Percentiles rank a stretch among this genome's conserved stretches.
phyloP scores from a whole-genome alignment of 1,139 yeast species.

The Geotrichum aggregatum region DNA sequence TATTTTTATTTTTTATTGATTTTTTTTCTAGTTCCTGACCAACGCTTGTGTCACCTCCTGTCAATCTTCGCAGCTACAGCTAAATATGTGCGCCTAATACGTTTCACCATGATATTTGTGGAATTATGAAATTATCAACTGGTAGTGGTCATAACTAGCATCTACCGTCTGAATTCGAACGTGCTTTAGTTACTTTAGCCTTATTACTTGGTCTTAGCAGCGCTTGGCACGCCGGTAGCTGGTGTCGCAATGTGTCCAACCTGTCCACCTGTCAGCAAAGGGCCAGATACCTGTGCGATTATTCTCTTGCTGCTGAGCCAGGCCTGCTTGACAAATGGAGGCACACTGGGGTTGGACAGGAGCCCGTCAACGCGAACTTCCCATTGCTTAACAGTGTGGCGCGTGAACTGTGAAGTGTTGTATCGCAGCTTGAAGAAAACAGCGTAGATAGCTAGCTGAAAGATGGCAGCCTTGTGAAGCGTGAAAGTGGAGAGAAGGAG shows the following conservation, averaged over 20 bases:
- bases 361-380: slow-evolving; percentile 70
- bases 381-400: slow-evolving; percentile 62
- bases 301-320: slow-evolving; percentile 59
- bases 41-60: not conserved
- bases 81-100: too few species aligned
- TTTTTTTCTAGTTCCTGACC: not conserved
- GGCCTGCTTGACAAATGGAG: slow-evolving; percentile 51
- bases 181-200: not conserved
- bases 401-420: slow-evolving; percentile 71
- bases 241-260: not conserved
- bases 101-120: too few species aligned
- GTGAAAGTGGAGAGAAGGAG: slow-evolving; percentile 50
- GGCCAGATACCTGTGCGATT: slow-evolving; percentile 41
- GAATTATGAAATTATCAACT: too few species aligned
- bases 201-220: not conserved
- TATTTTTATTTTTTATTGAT: not conserved
- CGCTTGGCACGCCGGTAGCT: not conserved
- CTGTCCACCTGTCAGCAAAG: slow-evolving; percentile 5
- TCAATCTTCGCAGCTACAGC: too few species aligned
- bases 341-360: slow-evolving; percentile 54
- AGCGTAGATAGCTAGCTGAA: slow-evolving; percentile 55
- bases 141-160: too few species aligned
- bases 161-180: too few species aligned
- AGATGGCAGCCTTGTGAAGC: slow-evolving; percentile 60
- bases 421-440: slow-evolving; percentile 72